Evolutionary conservation across 1,284 basidiomycete genomes (phyloP).

Genomic region (Ustilago esculenta): DNA sequence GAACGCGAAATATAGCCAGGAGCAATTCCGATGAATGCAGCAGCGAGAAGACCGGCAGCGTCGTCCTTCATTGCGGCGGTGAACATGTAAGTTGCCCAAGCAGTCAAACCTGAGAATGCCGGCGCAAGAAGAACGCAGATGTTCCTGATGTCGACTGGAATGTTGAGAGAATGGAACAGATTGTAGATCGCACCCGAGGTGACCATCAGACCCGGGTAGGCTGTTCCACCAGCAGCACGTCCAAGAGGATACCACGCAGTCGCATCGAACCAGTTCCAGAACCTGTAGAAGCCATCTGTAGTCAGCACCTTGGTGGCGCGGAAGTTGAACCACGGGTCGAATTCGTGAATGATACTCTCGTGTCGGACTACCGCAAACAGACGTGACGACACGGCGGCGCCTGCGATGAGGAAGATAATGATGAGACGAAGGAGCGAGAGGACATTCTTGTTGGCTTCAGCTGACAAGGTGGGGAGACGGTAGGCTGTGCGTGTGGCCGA

Average conservation of each 20-base stretch:
- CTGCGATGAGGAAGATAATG: constrained; percentile 65
- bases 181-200: constrained; percentile 97
- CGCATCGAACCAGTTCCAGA: constrained; percentile 95
- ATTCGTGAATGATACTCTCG: constrained; percentile 99
- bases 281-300: constrained; percentile 65
- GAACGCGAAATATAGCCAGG: constrained; percentile 97
- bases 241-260: constrained; percentile 97
- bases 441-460: constrained; percentile 53
- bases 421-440: constrained; percentile 61
- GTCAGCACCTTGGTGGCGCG: constrained; percentile 84
- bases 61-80: constrained; percentile 71
- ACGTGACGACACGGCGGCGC: constrained; percentile 91
- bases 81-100: constrained; percentile 86
- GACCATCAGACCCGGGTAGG: constrained; percentile 96
- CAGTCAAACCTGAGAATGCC: constrained; percentile 94
- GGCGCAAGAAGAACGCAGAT: constrained; percentile 97
- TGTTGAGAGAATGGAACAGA: constrained; percentile 83
- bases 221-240: constrained; percentile 95
- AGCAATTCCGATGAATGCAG: constrained; percentile 98
- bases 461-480: constrained; percentile 38
- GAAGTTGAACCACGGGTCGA: constrained; percentile 82
- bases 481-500: constrained; percentile 33
- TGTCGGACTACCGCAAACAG: constrained; percentile 98
- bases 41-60: constrained; percentile 87
- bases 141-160: constrained; percentile 97